Conservation (phyloP, 768 basidiomycete genomes). For the Suillus tomentosus region DNA sequence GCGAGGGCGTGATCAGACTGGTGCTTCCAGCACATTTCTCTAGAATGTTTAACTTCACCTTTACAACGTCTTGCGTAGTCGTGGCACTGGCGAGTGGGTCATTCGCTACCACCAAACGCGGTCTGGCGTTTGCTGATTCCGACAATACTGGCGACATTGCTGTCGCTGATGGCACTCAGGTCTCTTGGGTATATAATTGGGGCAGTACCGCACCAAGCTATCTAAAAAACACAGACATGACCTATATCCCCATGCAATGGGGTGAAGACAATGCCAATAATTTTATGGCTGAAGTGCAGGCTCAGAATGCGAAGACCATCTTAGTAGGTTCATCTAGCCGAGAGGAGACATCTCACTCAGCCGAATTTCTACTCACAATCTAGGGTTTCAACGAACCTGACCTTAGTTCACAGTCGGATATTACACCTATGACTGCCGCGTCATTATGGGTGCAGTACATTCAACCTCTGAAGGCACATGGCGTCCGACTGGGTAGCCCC, state of each 20-base stretch:
- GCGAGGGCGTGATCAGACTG: not conserved
- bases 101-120: slow-evolving; percentile 11
- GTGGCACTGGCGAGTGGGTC: slow-evolving; percentile 9
- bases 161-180: slow-evolving; percentile 12
- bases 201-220: slow-evolving; percentile 44
- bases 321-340: slow-evolving; percentile 8
- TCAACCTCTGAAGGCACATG: slow-evolving; percentile 34
- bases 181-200: slow-evolving; percentile 21
- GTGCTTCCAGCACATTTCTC: not conserved
- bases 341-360: not conserved
- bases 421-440: slow-evolving; percentile 45
- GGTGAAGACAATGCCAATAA: slow-evolving; percentile 42
- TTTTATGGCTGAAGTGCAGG: slow-evolving; percentile 40
- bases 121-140: slow-evolving; percentile 15
- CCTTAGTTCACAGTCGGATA: slow-evolving; percentile 44
- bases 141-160: slow-evolving; percentile 10
- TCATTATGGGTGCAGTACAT: slow-evolving; percentile 40
- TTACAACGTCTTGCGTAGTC: slow-evolving; percentile 1
- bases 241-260: slow-evolving; percentile 59
- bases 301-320: slow-evolving; percentile 16
- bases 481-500: slow-evolving; percentile 38
- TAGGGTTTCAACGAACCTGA: slow-evolving; percentile 43
- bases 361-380: not conserved
- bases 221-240: slow-evolving; percentile 40
- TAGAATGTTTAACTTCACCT: slow-evolving; percentile 7